Evolutionary conservation across 805 yeast species (phyloP), one percentile per base, ranked within the genome.

Genomic region (Candida boleticola): DNA sequence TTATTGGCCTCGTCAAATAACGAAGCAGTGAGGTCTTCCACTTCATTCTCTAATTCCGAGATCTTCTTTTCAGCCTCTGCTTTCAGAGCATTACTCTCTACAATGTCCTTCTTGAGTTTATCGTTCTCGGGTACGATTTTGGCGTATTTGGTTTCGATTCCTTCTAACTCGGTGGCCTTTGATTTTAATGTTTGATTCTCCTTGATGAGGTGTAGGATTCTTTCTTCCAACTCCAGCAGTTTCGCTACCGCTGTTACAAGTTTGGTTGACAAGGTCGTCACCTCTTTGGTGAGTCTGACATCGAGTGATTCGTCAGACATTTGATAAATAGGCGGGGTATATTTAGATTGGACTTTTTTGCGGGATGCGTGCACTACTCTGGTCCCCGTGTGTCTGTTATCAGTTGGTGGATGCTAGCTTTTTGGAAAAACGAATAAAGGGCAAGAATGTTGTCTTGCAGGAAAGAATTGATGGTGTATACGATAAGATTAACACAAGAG

Each of bases 1-100:
- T 76, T 74, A 57, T 88, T 88, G 11, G 96, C 96, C 56, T 89
- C 93, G 47, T 79, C 84, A 56, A 88, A 88, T 25, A 88, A 64
- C 1, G 89, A 79, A 1, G 83, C 87, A 1, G 89, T 79, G 36
- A 88, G 63, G 30, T 87, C 95, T 55, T 86, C 93, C 29, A 88
- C 85, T 57, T 88, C 96, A 25, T 73, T 77, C 47, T 83, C 78
- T 39, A 88, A 63, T 44, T 75, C 73, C 36, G 75, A 68, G 14
- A 77, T 82, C 50, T 83, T 86, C 9, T 63, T 66, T 49, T 82
- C 84, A 0, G 88, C 83, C 5, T 59, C 66, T 7, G 58, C 61
- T 45, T 76, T 77, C 43, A 47, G 48, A 32, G 46, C 47, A 53
- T 62, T 67, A 3, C 56, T 44, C 39, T 43, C 47, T 47, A 45